Base-by-base conservation (phyloP, 2,329 filamentous ascomycete genomes). In the Taxawa tesnikishii region DNA sequence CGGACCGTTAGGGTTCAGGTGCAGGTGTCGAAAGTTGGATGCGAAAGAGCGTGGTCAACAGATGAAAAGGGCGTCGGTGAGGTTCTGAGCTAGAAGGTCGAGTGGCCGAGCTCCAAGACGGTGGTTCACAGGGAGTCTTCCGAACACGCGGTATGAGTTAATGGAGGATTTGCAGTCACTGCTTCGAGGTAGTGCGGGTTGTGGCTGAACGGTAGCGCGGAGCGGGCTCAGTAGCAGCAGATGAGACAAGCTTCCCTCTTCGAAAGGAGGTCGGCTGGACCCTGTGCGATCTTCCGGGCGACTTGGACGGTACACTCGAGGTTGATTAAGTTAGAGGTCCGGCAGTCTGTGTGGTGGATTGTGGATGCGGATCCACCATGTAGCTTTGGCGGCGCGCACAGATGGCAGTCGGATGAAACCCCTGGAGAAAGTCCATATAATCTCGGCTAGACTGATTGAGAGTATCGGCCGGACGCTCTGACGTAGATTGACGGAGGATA, bases 21-120 rank as follows among this genome's bases (percentile, higher is more conserved):
- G 26, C 15, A 18, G 18, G 10, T 15, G 29, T 32, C 25, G 21
- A 30, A 26, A 27, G 32, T 32, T 31, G 28, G 23, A 33, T 16
- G 33, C 27, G 29, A 33, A 37, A 21, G 31, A 37, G 26, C 26
- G 34, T 37, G 31, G 25, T 28, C 13, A 21, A 13, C 30, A 15
- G 15, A 18, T 19, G 27, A 17, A 32, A 36, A 33, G 29, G 27
- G 32, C 17, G n/a, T 10, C 23, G 15, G 21, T 23, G 34, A 28
- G 23, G 26, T 28, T 13, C n/a, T 29, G 28, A 32, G 15, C 17
- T 23, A 23, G 26, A 33, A 14, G 34, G 26, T n/a, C 27, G 15
- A 15, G 26, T 8, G 8, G 8, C 19, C 19, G 30, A 26, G 28
- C 17, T 21, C 25, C 31, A 33, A 16, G 17, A 29, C 7, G 5